Base-by-base conservation (phyloP, 2,329 filamentous ascomycete genomes). In the Fusarium phyllophilum region DNA sequence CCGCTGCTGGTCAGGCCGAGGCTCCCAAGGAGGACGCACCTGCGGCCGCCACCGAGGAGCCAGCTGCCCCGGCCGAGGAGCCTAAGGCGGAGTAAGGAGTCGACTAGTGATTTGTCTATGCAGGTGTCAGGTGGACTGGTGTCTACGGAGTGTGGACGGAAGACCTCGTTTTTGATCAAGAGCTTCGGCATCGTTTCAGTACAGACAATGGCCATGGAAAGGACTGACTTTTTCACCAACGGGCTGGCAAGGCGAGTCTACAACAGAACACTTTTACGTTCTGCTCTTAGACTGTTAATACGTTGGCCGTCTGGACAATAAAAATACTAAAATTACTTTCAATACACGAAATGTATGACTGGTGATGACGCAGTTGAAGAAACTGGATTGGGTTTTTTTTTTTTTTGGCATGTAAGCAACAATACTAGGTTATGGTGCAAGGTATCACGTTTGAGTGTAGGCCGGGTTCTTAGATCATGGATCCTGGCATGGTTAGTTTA, bases 121-220 rank as follows among this genome's bases (percentile, higher is more conserved):
- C 76, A 78, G 78, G 82, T 83, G 80, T 80, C 82, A 84, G 87
- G 84, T 83, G 85, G 86, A 84, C 84, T 85, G 88, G 88, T 90
- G 88, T 90, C 87, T 89, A 86, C 83, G 88, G 88, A 89, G 88
- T 89, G 88, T 89, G 87, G 87, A 86, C 83, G 87, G 87, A 88
- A 87, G 84, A 85, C 83, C 83, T 88, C 85, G 82, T 85, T 86
- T 86, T 84, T 84, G 77, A 83, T 82, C 81, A 84, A 83, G 79
- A 83, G 80, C 82, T 83, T 85, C 83, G 83, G 83, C 83, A 85
- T 85, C 80, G 81, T 84, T 84, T 85, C 84, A 84, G 84, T 82
- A 83, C 80, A 81, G 81, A 82, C 81, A 83, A 83, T 78, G 79
- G 79, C 79, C 81, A 81, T 77, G 78, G 79, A 80, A 74, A 75